phyloP scores from a whole-genome alignment of 768 basidiomycete species.

The Exidia glandulosa region DNA sequence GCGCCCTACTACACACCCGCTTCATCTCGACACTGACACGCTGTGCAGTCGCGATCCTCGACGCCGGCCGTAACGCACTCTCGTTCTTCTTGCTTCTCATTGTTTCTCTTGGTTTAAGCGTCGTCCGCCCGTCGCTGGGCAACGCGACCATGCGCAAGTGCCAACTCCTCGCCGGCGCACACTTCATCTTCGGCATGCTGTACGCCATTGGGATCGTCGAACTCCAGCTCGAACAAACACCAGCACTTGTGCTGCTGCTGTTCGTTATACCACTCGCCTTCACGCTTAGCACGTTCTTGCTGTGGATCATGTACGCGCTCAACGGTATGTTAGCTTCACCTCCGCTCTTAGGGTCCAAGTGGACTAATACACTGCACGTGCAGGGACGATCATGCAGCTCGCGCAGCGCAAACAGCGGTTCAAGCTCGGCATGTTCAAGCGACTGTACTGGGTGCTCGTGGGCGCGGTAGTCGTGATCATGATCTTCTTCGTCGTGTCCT shows the following conservation, averaged over 20 bases:
- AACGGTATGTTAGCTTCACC: no score
- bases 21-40: no score
- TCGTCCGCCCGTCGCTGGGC: conserved; percentile 83
- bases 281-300: conserved; percentile 87
- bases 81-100: conserved; percentile 93
- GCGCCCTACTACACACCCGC: no score
- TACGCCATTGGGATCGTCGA: conserved; percentile 94
- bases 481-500: conserved; percentile 87
- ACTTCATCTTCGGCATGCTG: conserved; percentile 88
- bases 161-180: conserved; percentile 67
- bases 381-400: conserved; percentile 86
- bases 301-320: conserved; percentile 90
- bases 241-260: conserved; percentile 69
- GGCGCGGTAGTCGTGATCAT: conserved; percentile 70
- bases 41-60: conserved; percentile 93
- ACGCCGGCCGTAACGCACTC: conserved; percentile 87
- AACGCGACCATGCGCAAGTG: conserved; percentile 67
- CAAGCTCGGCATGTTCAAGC: conserved; percentile 82
- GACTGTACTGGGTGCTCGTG: conserved; percentile 75
- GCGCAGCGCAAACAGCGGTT: conserved; percentile 75
- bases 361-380: no score
- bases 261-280: conserved; percentile 93
- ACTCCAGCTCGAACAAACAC: conserved; percentile 83
- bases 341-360: no score
- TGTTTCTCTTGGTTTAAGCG: conserved; percentile 84